Percentiles rank a stretch among this genome's conserved stretches.
Conservation (phyloP, 331 rosid genomes). For the Quercus phellos region DNA sequence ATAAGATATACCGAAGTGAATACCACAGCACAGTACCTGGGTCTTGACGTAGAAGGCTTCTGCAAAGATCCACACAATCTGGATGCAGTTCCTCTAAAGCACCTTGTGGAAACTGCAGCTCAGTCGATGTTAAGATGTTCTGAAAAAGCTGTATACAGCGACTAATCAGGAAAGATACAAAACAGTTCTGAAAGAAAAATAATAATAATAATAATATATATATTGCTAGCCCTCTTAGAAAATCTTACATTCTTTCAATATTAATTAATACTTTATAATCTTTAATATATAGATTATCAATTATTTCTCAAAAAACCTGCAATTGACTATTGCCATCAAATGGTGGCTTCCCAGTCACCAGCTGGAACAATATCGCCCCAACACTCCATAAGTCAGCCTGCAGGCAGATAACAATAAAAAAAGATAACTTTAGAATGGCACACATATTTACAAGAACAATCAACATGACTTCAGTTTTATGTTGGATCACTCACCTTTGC, state of each 20-base stretch:
- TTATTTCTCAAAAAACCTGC: conserved; percentile 50
- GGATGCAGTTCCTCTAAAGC: conserved; percentile 61
- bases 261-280: background rate
- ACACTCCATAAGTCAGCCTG: conserved; percentile 99
- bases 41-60: conserved; percentile 74
- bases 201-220: background rate
- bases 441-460: conserved; percentile 1
- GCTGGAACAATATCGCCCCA: conserved; percentile 89
- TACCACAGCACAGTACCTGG: conserved; percentile 63
- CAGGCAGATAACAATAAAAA: conserved; percentile 15
- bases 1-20: conserved; percentile 8
- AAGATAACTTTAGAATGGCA: conserved; percentile 1
- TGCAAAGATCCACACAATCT: conserved; percentile 85
- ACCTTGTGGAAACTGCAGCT: conserved; percentile 64
- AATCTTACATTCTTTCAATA: background rate
- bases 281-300: background rate
- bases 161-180: conserved; percentile 16
- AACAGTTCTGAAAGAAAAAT: background rate
- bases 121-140: conserved; percentile 69
- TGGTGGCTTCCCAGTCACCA: conserved; percentile 84
- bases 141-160: conserved; percentile 70
- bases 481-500: conserved; percentile 60
- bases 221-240: background rate
- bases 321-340: conserved; percentile 69
- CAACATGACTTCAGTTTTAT: conserved; percentile 9